Evolutionary conservation across 768 basidiomycete species (phyloP).

Genomic region (Suillus occidentalis): DNA sequence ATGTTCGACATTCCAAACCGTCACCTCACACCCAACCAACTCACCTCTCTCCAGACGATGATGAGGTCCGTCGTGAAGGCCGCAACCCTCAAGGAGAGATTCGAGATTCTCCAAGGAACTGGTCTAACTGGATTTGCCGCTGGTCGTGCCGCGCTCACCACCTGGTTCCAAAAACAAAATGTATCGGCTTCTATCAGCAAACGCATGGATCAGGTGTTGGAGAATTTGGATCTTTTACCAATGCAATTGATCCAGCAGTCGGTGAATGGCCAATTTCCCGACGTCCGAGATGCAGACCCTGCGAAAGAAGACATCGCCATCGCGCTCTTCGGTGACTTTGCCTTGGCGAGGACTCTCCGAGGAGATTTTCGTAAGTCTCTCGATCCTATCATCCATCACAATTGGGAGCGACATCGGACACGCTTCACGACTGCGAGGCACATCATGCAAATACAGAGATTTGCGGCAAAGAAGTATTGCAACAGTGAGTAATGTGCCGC

Average conservation of each 20-base stretch:
- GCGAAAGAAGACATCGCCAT: neutral
- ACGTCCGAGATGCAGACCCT: neutral
- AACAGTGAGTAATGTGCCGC: neutral
- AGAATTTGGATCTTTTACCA: neutral
- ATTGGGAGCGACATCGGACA: constrained; percentile 4
- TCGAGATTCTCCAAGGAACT: too few species aligned
- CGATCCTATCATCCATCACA: neutral
- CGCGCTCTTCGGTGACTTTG: neutral
- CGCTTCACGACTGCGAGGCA: neutral
- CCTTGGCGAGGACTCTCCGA: neutral
- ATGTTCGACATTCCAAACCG: too few species aligned
- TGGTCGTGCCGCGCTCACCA: too few species aligned
- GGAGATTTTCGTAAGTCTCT: neutral
- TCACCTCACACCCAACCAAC: too few species aligned
- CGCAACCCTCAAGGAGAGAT: too few species aligned
- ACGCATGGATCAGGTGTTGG: neutral
- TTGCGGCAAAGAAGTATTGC: neutral
- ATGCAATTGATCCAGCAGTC: neutral
- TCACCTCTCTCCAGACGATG: too few species aligned
- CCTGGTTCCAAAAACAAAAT: neutral
- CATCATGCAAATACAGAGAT: too few species aligned
- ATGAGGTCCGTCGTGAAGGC: too few species aligned
- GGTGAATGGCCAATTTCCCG: neutral
- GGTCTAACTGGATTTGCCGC: too few species aligned
- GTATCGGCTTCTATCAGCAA: neutral